These are phyloP conservation scores for Cryphonectria japonica DNA, from an alignment of 2,329 filamentous ascomycete species.

Conservation along the genomic window DNA sequence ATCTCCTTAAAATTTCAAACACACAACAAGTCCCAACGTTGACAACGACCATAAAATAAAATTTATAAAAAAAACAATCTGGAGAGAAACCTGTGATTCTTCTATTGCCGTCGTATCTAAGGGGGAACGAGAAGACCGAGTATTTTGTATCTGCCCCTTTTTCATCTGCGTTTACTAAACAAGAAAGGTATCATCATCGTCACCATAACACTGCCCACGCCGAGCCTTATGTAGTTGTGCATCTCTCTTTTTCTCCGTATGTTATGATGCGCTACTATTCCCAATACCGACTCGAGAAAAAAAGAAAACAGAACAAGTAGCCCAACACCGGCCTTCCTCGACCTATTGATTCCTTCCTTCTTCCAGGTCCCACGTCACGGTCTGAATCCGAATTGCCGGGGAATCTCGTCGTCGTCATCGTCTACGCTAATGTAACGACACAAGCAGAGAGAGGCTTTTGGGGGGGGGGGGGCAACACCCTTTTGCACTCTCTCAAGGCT, in stretches of 20 bases:
- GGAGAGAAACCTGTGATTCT: background rate
- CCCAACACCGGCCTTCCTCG: background rate
- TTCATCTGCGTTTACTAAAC: conserved; percentile 18
- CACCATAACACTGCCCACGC: conserved; percentile 7
- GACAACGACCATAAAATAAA: too few relatives aligned
- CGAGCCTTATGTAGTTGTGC: background rate
- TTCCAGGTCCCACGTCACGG: background rate
- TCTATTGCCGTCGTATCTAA: background rate
- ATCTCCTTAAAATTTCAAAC: background rate
- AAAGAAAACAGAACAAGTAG: background rate
- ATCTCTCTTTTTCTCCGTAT: conserved; percentile 7
- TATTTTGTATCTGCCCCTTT: background rate
- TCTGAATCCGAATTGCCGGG: background rate
- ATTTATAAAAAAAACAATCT: background rate
- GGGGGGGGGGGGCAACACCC: background rate
- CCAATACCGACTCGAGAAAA: background rate
- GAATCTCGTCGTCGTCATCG: too few relatives aligned
- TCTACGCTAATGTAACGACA: background rate
- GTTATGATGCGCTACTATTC: background rate
- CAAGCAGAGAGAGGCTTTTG: too few relatives aligned
- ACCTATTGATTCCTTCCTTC: background rate
- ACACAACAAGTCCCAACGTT: background rate
- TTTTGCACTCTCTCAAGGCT: conserved; percentile 58
- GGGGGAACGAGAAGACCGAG: background rate
- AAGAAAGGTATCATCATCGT: conserved; percentile 26